These are phyloP conservation scores for Tetradesmus lagerheimii DNA, from an alignment of 139 green algal species.

Conservation along the genomic window DNA sequence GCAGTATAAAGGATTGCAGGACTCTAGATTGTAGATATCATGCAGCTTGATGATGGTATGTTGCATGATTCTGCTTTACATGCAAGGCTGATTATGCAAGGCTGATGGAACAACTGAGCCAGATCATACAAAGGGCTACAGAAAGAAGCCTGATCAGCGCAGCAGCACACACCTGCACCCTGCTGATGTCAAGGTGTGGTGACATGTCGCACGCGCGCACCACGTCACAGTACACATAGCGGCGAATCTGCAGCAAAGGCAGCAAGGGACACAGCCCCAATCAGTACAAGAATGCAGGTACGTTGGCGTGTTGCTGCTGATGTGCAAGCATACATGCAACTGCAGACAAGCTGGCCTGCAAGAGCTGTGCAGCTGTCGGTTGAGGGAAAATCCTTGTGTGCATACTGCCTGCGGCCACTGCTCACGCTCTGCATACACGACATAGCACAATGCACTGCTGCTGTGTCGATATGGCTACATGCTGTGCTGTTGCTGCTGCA, in stretches of 20 bases:
- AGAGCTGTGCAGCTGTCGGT: too few species aligned
- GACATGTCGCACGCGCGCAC: conserved; percentile 64
- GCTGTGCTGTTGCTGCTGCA: neutral
- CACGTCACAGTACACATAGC: conserved; percentile 75
- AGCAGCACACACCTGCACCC: conserved; percentile 59
- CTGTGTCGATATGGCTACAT: neutral
- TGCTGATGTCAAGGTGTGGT: conserved; percentile 56
- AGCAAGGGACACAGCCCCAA: too few species aligned
- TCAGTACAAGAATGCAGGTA: neutral
- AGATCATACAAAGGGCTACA: too few species aligned
- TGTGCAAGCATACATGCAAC: neutral
- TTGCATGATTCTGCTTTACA: too few species aligned
- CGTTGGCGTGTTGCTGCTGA: neutral
- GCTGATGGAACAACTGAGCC: too few species aligned
- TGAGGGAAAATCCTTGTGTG: too few species aligned
- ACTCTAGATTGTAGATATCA: too few species aligned
- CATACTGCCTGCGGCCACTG: too few species aligned
- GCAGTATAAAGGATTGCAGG: neutral
- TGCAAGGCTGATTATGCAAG: too few species aligned
- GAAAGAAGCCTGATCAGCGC: too few species aligned
- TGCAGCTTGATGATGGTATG: too few species aligned
- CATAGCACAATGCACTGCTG: neutral
- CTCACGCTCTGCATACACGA: too few species aligned
- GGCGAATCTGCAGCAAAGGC: conserved; percentile 59
- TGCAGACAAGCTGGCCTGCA: neutral